These are phyloP conservation scores for Phytophthora fragariae DNA, from an alignment of 352 stramenopile genomes.

Conservation along the genomic window DNA sequence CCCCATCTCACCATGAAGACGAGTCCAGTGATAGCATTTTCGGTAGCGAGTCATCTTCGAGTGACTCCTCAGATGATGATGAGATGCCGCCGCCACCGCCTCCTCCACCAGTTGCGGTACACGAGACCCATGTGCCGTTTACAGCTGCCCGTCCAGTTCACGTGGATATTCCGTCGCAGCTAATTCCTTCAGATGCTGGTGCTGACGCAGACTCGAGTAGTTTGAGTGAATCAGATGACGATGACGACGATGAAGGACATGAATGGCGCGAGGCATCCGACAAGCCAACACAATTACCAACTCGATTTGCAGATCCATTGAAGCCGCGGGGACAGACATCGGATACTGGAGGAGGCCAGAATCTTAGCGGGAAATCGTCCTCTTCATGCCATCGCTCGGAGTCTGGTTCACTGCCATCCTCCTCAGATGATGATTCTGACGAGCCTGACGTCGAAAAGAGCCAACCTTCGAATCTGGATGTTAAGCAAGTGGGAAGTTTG, in stretches of 20 bases:
- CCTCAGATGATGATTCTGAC: conserved; percentile 43
- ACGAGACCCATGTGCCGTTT: conserved; percentile 20
- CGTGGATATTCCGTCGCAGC: conserved; percentile 39
- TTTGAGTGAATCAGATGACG: conserved; percentile 53
- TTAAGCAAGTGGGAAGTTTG: conserved; percentile 23
- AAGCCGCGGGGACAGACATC: conserved; percentile 7
- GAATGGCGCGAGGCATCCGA: conserved; percentile 4
- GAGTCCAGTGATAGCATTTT: conserved; percentile 91
- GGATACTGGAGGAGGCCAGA: background rate
- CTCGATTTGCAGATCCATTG: conserved; percentile 17
- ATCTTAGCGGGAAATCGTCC: conserved; percentile 16
- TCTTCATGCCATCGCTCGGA: conserved; percentile 1
- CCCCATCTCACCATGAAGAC: conserved; percentile 69
- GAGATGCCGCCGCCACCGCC: conserved; percentile 57
- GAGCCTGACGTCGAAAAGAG: conserved; percentile 29
- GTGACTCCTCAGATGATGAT: conserved; percentile 58
- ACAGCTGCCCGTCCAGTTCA: conserved; percentile 14
- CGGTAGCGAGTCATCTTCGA: conserved; percentile 72
- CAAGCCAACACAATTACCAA: conserved; percentile 28
- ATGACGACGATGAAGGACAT: conserved; percentile 27
- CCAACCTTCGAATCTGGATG: conserved; percentile 20
- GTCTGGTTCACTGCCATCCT: conserved; percentile 5
- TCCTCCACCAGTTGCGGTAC: conserved; percentile 40
- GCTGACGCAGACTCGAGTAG: conserved; percentile 64
- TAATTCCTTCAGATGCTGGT: conserved; percentile 47